Percentiles rank a stretch among this genome's conserved stretches.
Evolutionary conservation across 2,329 filamentous ascomycete genomes (phyloP).

Genomic region (Monosporascus sp.): DNA sequence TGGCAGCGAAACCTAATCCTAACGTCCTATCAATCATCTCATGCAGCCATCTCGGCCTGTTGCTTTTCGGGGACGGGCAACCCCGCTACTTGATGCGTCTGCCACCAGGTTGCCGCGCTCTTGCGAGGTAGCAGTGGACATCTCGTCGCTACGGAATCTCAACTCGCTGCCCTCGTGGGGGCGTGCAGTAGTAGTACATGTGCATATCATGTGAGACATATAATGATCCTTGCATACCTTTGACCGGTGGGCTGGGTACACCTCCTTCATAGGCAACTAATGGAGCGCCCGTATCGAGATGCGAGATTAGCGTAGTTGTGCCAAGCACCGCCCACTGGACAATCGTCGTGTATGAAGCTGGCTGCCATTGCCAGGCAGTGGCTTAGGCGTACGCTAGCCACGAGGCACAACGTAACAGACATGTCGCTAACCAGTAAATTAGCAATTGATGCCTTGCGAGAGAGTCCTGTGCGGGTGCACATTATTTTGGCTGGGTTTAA

Average conservation of each 20-base stretch:
- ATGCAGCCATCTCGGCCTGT: slow-evolving; percentile 12
- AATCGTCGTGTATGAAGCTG: too few species aligned
- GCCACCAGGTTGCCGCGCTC: slow-evolving; percentile 18
- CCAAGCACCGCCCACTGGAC: slow-evolving; percentile 8
- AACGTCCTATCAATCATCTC: slow-evolving; percentile 6
- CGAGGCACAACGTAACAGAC: too few species aligned
- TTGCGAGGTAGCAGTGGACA: slow-evolving; percentile 20
- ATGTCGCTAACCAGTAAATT: too few species aligned
- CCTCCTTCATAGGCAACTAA: too few species aligned
- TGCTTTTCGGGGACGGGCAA: slow-evolving; percentile 15
- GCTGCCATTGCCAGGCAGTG: too few species aligned
- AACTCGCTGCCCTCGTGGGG: neutral
- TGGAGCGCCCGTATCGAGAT: slow-evolving; percentile 7
- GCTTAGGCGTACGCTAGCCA: too few species aligned
- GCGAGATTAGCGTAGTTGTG: slow-evolving; percentile 34
- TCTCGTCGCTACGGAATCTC: slow-evolving; percentile 8
- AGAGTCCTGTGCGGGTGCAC: too few species aligned
- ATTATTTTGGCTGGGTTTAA: too few species aligned
- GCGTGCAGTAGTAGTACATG: neutral
- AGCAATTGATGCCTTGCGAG: too few species aligned
- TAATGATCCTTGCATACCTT: neutral
- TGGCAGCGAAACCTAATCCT: slow-evolving; percentile 6
- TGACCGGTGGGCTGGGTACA: too few species aligned
- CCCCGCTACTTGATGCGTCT: slow-evolving; percentile 19
- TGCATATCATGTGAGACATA: neutral